These are phyloP conservation scores for Dioscorea zingiberensis DNA, from an alignment of 106 monocot genomes.

Conservation along the genomic window DNA sequence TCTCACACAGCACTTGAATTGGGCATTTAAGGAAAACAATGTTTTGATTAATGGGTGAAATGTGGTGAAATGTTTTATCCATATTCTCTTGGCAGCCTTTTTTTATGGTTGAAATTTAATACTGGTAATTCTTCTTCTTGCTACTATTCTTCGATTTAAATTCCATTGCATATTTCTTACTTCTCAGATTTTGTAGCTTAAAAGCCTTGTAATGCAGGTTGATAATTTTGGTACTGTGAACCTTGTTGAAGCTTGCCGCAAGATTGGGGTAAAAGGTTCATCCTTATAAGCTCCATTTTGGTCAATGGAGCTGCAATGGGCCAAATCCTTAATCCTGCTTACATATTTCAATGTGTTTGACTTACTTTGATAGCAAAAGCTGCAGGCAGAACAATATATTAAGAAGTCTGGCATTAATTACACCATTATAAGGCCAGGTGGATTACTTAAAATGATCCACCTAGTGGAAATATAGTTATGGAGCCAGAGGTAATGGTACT, in stretches of 20 bases:
- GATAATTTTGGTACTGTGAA: constrained; percentile 81
- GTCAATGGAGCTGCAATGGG: constrained; percentile 89
- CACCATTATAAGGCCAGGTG: constrained; percentile 75
- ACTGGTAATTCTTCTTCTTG: neutral
- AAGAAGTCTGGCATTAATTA: constrained; percentile 69
- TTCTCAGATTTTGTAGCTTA: neutral
- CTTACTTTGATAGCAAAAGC: constrained; percentile 71
- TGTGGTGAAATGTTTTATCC: neutral
- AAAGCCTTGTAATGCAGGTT: constrained; percentile 27
- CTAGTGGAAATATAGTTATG: constrained; percentile 66
- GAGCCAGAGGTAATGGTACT: constrained; percentile 47
- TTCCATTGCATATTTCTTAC: neutral
- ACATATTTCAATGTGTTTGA: constrained; percentile 59
- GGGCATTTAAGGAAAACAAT: too few relatives aligned
- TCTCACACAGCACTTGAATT: too few relatives aligned
- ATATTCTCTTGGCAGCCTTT: neutral
- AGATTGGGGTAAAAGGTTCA: constrained; percentile 57
- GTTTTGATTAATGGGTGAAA: too few relatives aligned
- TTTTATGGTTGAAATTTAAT: neutral
- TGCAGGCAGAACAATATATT: constrained; percentile 68
- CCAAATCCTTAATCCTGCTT: constrained; percentile 74
- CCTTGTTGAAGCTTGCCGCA: constrained; percentile 73
- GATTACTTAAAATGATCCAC: constrained; percentile 54
- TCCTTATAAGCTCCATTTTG: constrained; percentile 73
- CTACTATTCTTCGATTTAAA: neutral